These are phyloP conservation scores for Ampelomyces quisqualis DNA, from an alignment of 2,329 filamentous ascomycete species.

Conservation along the genomic window DNA sequence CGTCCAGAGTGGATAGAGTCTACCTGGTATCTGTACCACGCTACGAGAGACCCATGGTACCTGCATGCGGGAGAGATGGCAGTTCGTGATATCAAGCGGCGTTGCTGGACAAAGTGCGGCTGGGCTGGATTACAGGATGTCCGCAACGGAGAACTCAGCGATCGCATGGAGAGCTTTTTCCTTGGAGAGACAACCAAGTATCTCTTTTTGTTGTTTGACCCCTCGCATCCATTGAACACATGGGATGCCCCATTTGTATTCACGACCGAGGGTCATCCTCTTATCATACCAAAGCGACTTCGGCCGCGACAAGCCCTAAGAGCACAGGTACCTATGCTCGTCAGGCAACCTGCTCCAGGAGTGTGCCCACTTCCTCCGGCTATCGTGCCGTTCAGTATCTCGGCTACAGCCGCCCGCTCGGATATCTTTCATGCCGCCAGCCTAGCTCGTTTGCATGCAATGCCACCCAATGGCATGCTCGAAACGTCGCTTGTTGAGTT, in stretches of 20 bases:
- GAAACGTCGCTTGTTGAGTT: conserved; percentile 59
- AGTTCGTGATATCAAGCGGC: conserved; percentile 78
- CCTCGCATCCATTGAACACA: conserved; percentile 81
- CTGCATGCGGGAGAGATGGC: conserved; percentile 96
- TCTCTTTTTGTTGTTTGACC: conserved; percentile 85
- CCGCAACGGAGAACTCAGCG: conserved; percentile 73
- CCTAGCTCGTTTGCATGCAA: conserved; percentile 76
- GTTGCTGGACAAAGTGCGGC: conserved; percentile 88
- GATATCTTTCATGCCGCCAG: conserved; percentile 90
- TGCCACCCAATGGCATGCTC: conserved; percentile 60
- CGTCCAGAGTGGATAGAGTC: conserved; percentile 97
- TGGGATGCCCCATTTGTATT: conserved; percentile 89
- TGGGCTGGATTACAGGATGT: conserved; percentile 77
- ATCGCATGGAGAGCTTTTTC: conserved; percentile 99
- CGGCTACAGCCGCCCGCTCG: conserved; percentile 72
- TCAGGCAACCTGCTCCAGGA: conserved; percentile 42
- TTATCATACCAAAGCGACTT: conserved; percentile 68
- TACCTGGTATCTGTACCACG: conserved; percentile 92
- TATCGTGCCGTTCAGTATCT: conserved; percentile 68
- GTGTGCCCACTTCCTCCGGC: conserved; percentile 67
- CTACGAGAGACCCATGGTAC: conserved; percentile 94
- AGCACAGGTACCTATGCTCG: conserved; percentile 1
- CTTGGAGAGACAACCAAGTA: conserved; percentile 96
- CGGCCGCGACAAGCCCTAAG: conserved; percentile 21
- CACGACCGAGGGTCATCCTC: conserved; percentile 90